These are phyloP conservation scores for Gilbertella persicaria DNA, from an alignment of 371 early-diverging fungal genomes.

Conservation along the genomic window DNA sequence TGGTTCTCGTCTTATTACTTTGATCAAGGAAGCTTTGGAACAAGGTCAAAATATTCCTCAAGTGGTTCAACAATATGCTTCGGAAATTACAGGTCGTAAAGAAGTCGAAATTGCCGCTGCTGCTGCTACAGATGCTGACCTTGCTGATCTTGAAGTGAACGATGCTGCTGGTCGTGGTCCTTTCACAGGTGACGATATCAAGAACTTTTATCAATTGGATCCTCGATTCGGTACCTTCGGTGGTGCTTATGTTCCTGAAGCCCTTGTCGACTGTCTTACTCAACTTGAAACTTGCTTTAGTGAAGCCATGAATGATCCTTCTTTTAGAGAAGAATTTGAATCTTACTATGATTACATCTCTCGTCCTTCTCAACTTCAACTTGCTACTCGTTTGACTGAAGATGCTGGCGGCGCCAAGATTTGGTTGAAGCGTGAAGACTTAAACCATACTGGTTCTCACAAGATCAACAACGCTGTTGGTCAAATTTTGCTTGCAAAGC, in stretches of 20 bases:
- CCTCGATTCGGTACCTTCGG: constrained; percentile 94
- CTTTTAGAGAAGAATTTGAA: constrained; percentile 89
- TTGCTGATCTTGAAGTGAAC: constrained; percentile 40
- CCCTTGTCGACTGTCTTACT: constrained; percentile 88
- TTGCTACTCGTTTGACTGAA: constrained; percentile 84
- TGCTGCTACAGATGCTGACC: constrained; percentile 21
- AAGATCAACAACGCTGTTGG: constrained; percentile 98
- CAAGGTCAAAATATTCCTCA: constrained; percentile 48
- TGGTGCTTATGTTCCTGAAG: constrained; percentile 96
- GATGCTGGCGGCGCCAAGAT: constrained; percentile 85
- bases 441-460: constrained; percentile 98
- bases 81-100: constrained; percentile 64
- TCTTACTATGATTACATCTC: constrained; percentile 91
- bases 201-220: constrained; percentile 55
- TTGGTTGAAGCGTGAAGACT: constrained; percentile 98
- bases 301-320: constrained; percentile 80
- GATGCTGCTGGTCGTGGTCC: constrained; percentile 30
- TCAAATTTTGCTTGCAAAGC: constrained; percentile 90
- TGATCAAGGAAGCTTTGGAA: constrained; percentile 65
- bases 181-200: constrained; percentile 30
- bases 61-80: constrained; percentile 60
- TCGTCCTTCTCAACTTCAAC: constrained; percentile 86
- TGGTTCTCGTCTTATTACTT: constrained; percentile 87
- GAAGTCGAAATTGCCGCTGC: constrained; percentile 30
- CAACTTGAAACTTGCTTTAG: constrained; percentile 86